Percentiles rank a stretch among this genome's conserved stretches.
Conservation (phyloP, 208 protist species). For the Strigomonas culicis region DNA sequence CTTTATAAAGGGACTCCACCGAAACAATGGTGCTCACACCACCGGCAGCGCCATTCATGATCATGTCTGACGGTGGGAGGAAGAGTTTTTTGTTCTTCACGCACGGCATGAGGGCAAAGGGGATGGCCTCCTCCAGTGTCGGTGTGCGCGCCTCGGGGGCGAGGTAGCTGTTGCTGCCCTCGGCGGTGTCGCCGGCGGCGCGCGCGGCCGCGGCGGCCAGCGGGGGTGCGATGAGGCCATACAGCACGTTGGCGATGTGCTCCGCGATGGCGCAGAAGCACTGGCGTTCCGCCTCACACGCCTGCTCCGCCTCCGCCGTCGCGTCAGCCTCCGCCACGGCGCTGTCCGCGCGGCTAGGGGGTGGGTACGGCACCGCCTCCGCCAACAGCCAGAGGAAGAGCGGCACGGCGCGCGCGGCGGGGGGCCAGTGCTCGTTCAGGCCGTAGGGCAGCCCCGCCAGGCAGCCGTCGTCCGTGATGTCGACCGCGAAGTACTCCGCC, state of each 20-base stretch:
- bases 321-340: background rate
- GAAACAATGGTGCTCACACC: conserved; percentile 61
- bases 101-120: conserved; percentile 66
- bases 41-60: conserved; percentile 43
- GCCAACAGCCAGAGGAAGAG: conserved; percentile 60
- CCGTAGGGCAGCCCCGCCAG: conserved; percentile 53
- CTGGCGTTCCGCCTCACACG: conserved; percentile 44
- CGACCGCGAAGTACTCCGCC: conserved; percentile 75
- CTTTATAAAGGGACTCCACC: conserved; percentile 86
- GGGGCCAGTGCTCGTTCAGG: conserved; percentile 64
- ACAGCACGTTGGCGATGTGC: conserved; percentile 68
- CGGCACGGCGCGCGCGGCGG: conserved; percentile 56
- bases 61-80: conserved; percentile 37
- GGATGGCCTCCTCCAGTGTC: conserved; percentile 29
- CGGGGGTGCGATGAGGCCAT: conserved; percentile 26
- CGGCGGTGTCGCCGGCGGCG: background rate
- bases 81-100: conserved; percentile 62
- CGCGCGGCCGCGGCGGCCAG: background rate
- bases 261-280: conserved; percentile 70
- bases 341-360: background rate
- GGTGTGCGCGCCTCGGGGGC: background rate
- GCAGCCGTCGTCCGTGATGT: conserved; percentile 41
- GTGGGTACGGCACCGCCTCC: conserved; percentile 62
- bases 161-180: background rate
- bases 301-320: conserved; percentile 23